These are phyloP conservation scores for Diaporthe helianthi DNA, from an alignment of 2,329 filamentous ascomycete genomes.

Conservation along the genomic window DNA sequence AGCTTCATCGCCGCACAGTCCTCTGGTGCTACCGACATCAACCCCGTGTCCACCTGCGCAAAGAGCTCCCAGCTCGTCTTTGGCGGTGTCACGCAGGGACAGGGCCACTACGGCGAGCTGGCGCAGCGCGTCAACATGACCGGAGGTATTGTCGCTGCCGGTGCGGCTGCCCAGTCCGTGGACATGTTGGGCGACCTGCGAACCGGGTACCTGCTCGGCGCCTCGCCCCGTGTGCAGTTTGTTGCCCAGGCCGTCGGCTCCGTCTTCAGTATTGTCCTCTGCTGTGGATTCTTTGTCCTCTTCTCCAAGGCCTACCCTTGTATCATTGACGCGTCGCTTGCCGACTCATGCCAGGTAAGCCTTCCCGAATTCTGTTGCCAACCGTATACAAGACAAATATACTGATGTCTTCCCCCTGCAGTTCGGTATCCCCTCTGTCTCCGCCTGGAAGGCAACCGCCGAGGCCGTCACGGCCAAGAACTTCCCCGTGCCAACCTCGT, in stretches of 20 bases:
- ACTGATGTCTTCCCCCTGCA: slow-evolving; percentile 35
- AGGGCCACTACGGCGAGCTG: slow-evolving; percentile 54
- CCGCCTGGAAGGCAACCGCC: slow-evolving; percentile 71
- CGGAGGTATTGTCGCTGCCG: slow-evolving; percentile 64
- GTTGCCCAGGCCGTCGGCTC: slow-evolving; percentile 70
- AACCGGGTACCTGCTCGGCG: slow-evolving; percentile 71
- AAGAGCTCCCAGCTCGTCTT: slow-evolving; percentile 75
- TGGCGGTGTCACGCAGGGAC: slow-evolving; percentile 66
- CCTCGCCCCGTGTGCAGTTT: slow-evolving; percentile 70
- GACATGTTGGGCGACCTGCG: slow-evolving; percentile 69
- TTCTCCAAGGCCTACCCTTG: slow-evolving; percentile 74
- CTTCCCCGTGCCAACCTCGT: slow-evolving; percentile 61
- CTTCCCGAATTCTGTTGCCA: no score
- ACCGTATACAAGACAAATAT: neutral
- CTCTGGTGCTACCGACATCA: slow-evolving; percentile 65
- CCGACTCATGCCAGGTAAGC: slow-evolving; percentile 40
- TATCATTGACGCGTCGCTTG: slow-evolving; percentile 57
- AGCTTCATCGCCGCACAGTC: slow-evolving; percentile 68
- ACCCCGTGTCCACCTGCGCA: slow-evolving; percentile 69
- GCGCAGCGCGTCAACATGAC: slow-evolving; percentile 72
- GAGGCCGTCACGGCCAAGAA: slow-evolving; percentile 64
- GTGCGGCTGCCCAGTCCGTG: slow-evolving; percentile 61
- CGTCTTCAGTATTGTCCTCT: slow-evolving; percentile 66
- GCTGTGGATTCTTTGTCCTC: slow-evolving; percentile 66
- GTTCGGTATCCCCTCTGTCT: slow-evolving; percentile 68